These are phyloP conservation scores for Trichoderma sp. DNA, from an alignment of 2,329 filamentous ascomycete species.

Conservation along the genomic window DNA sequence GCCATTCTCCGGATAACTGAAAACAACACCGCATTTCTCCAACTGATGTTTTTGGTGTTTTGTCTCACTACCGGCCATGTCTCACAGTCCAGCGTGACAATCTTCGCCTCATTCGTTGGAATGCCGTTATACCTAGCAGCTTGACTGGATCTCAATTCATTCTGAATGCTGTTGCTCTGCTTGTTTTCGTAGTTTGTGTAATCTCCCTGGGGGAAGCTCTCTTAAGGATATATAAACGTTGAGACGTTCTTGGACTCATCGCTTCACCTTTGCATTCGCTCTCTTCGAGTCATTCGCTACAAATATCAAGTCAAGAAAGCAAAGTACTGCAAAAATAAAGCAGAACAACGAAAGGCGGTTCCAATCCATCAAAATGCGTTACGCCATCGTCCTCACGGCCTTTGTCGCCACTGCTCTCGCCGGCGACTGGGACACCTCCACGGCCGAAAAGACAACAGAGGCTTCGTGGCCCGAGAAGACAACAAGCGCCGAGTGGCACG, in stretches of 20 bases:
- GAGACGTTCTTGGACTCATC: neutral
- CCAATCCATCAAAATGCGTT: constrained; percentile 6
- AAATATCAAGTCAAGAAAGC: too few species aligned
- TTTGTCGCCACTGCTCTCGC: constrained; percentile 14
- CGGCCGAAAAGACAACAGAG: neutral
- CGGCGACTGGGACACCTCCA: neutral
- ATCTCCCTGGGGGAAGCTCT: neutral
- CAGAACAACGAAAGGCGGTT: neutral
- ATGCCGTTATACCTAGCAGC: neutral
- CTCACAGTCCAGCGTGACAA: neutral
- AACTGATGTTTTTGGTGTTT: neutral
- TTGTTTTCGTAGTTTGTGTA: neutral
- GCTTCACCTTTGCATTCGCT: neutral
- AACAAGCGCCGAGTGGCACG: too few species aligned
- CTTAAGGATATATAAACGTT: constrained; percentile 1
- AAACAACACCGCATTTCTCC: neutral
- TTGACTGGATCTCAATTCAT: neutral
- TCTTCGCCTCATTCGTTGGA: constrained; percentile 17
- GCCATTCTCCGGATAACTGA: constrained; percentile 6
- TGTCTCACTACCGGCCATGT: constrained; percentile 1
- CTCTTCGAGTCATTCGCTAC: neutral
- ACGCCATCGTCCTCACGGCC: constrained; percentile 5
- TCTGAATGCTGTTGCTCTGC: neutral
- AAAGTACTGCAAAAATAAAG: neutral
- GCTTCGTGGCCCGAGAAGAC: too few species aligned